These are phyloP conservation scores for Vaccinium vitisidaea DNA, from an alignment of 148 eudicot species.

Conservation along the genomic window DNA sequence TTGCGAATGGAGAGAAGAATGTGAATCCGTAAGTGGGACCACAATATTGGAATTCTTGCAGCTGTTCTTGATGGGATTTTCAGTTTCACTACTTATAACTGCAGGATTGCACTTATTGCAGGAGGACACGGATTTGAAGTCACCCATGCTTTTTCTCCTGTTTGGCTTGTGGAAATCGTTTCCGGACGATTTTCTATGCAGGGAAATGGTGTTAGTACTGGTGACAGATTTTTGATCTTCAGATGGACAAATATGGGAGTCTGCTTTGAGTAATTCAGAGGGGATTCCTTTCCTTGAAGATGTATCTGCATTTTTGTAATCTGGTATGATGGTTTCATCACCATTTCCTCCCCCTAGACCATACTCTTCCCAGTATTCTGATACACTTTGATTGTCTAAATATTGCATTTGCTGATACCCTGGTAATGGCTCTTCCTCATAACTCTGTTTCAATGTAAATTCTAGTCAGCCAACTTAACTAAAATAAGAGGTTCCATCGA, in stretches of 20 bases:
- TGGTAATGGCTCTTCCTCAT: slow-evolving; percentile 73
- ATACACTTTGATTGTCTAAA: slow-evolving; percentile 38
- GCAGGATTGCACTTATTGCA: slow-evolving; percentile 70
- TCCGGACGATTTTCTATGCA: slow-evolving; percentile 43
- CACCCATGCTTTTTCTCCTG: slow-evolving; percentile 70
- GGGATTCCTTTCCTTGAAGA: slow-evolving; percentile 49
- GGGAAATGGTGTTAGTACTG: slow-evolving; percentile 39
- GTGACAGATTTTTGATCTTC: slow-evolving; percentile 55
- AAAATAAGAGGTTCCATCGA: not conserved
- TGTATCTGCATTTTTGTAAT: slow-evolving; percentile 35
- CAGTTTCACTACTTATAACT: slow-evolving; percentile 31
- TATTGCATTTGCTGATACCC: slow-evolving; percentile 52
- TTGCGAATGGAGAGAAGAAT: slow-evolving; percentile 44
- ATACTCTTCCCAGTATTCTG: slow-evolving; percentile 65
- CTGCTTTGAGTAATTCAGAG: slow-evolving; percentile 27
- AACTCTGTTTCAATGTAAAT: slow-evolving; percentile 49
- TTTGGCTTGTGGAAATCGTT: slow-evolving; percentile 45
- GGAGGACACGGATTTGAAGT: slow-evolving; percentile 59
- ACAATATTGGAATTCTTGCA: slow-evolving; percentile 47
- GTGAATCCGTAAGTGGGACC: slow-evolving; percentile 69
- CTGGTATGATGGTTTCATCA: slow-evolving; percentile 26
- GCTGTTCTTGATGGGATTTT: slow-evolving; percentile 23
- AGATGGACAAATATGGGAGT: slow-evolving; percentile 25
- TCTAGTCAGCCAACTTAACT: not conserved
- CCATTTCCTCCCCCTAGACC: slow-evolving; percentile 28